Evolutionary conservation across 768 basidiomycete species (phyloP).

Genomic region (Grammothele lineata): DNA sequence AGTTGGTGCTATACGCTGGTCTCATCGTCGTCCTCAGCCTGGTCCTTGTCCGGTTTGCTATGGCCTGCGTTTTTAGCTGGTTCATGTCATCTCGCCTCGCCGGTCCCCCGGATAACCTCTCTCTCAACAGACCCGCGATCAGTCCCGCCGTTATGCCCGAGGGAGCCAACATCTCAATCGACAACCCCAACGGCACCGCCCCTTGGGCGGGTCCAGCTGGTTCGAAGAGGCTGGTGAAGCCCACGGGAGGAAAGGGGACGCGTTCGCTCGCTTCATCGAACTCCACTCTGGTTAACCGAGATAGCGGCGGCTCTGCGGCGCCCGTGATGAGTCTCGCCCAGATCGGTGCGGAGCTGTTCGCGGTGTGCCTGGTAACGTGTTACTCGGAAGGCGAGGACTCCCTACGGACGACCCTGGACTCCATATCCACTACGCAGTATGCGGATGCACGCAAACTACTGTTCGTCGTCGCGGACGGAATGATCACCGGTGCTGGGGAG

Average conservation of each 20-base stretch:
- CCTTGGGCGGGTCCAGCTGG: constrained; percentile 78
- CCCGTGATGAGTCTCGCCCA: constrained; percentile 81
- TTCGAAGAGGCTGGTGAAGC: constrained; percentile 46
- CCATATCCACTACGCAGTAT: constrained; percentile 87
- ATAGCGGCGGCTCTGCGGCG: constrained; percentile 28
- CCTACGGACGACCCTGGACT: constrained; percentile 86
- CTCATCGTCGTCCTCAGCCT: constrained; percentile 89
- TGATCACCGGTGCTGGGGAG: constrained; percentile 98
- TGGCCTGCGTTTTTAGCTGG: constrained; percentile 98
- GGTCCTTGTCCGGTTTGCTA: constrained; percentile 86
- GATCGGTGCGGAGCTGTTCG: constrained; percentile 93
- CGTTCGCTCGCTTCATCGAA: constrained; percentile 50
- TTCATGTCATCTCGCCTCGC: constrained; percentile 83
- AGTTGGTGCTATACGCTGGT: constrained; percentile 84
- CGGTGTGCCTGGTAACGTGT: constrained; percentile 94
- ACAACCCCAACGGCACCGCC: constrained; percentile 88
- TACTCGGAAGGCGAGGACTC: constrained; percentile 97
- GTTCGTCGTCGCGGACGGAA: constrained; percentile 94
- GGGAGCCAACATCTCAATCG: constrained; percentile 91
- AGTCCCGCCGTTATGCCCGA: constrained; percentile 95
- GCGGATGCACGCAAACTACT: constrained; percentile 90
- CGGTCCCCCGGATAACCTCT: constrained; percentile 63
- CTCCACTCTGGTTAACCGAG: constrained; percentile 48
- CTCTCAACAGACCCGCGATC: constrained; percentile 80
- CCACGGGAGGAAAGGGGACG: constrained; percentile 37